Evolutionary conservation across 164 flowering plant genomes (phyloP).

Genomic region (Liriodendron chinense): DNA sequence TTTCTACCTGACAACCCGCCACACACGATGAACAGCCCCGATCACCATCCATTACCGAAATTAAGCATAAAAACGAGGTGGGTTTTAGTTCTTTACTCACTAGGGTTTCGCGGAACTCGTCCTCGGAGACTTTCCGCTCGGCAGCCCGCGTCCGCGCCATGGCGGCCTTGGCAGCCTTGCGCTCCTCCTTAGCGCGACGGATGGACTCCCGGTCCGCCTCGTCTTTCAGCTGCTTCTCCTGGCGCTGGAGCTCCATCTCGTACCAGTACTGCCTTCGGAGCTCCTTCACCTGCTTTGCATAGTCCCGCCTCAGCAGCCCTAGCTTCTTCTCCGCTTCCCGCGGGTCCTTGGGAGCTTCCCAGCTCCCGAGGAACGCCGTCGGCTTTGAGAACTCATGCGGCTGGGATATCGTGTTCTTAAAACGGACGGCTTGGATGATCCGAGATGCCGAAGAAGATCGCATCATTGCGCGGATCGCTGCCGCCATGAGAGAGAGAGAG

Average conservation of each 20-base stretch:
- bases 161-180: conserved; percentile 53
- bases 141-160: conserved; percentile 43
- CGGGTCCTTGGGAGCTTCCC: conserved; percentile 58
- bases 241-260: conserved; percentile 63
- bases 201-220: conserved; percentile 57
- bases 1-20: too few relatives aligned
- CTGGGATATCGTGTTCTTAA: conserved; percentile 9
- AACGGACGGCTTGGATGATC: conserved; percentile 11
- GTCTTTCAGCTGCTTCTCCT: conserved; percentile 59
- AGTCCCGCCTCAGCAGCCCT: conserved; percentile 50
- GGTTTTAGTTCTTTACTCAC: conserved; percentile 21
- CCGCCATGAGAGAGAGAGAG: conserved; percentile 18
- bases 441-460: conserved; percentile 11
- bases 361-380: conserved; percentile 52
- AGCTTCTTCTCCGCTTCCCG: conserved; percentile 60
- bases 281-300: conserved; percentile 59
- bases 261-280: conserved; percentile 54
- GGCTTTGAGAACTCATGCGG: conserved; percentile 47
- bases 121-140: conserved; percentile 52
- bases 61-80: too few relatives aligned
- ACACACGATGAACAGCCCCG: too few relatives aligned
- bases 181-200: conserved; percentile 54
- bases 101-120: conserved; percentile 64
- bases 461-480: conserved; percentile 5
- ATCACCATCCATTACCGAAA: too few relatives aligned